Evolutionary conservation across 345 rosid genomes (phyloP).

Genomic region (Eutrema heterophyllum): DNA sequence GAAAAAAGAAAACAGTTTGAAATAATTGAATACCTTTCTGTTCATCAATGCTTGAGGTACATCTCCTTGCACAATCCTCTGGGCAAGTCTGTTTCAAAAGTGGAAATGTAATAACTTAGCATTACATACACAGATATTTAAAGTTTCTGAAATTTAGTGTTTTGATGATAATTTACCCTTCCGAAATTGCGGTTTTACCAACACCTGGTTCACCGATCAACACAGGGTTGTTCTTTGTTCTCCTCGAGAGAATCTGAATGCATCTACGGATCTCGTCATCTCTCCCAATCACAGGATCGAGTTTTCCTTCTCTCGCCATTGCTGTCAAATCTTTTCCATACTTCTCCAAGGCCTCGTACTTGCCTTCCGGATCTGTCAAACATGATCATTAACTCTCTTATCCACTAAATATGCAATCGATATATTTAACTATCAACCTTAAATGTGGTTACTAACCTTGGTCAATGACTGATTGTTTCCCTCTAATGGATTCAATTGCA

Average conservation of each 20-base stretch:
- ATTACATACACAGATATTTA: neutral
- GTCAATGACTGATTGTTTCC: conserved; percentile 94
- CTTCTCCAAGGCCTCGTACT: conserved; percentile 92
- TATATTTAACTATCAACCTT: neutral
- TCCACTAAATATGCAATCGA: neutral
- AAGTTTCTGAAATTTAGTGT: neutral
- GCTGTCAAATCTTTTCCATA: conserved; percentile 98
- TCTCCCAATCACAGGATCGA: conserved; percentile 97
- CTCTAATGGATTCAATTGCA: conserved; percentile 87
- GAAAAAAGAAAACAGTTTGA: neutral
- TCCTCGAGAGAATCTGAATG: conserved; percentile 95
- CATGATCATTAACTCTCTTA: neutral
- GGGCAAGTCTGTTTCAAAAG: conserved; percentile 78
- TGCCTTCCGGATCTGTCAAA: conserved; percentile 89
- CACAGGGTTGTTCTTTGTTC: conserved; percentile 98
- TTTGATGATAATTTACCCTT: conserved; percentile 56
- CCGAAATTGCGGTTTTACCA: conserved; percentile 98
- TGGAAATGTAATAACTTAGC: neutral
- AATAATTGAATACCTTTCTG: conserved; percentile 54
- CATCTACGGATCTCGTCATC: conserved; percentile 99
- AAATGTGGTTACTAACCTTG: conserved; percentile 48
- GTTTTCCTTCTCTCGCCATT: conserved; percentile 95
- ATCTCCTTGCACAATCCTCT: conserved; percentile 97
- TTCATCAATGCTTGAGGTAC: conserved; percentile 99
- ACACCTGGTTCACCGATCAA: conserved; percentile 99